Conservation (phyloP, 192 early-diverging fungal species). For the Coemansia erecta region DNA sequence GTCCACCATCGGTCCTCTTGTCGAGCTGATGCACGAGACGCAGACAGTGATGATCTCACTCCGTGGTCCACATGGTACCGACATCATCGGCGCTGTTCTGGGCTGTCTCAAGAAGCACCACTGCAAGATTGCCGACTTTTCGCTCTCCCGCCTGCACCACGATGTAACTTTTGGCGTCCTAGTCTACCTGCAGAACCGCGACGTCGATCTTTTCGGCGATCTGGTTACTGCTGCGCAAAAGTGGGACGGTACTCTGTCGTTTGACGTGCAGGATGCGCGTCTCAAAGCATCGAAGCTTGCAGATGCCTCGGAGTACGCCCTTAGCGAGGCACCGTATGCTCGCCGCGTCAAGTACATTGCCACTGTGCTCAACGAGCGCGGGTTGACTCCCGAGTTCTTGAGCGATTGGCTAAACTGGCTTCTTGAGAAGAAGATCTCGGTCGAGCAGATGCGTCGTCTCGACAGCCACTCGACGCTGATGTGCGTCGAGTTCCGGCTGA, state of each 20-base stretch:
- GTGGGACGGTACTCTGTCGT: slow-evolving; percentile 84
- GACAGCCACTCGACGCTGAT: slow-evolving; percentile 63
- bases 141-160: slow-evolving; percentile 84
- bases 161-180: slow-evolving; percentile 94
- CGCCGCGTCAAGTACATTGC: slow-evolving; percentile 83
- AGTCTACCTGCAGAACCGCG: slow-evolving; percentile 67
- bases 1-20: slow-evolving; percentile 33
- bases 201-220: slow-evolving; percentile 76
- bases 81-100: slow-evolving; percentile 84
- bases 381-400: slow-evolving; percentile 72
- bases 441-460: slow-evolving; percentile 85
- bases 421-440: slow-evolving; percentile 72
- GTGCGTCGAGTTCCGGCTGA: slow-evolving; percentile 82
- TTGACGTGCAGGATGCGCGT: slow-evolving; percentile 71
- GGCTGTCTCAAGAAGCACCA: slow-evolving; percentile 69
- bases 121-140: slow-evolving; percentile 83
- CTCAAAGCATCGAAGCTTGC: slow-evolving; percentile 58
- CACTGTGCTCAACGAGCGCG: slow-evolving; percentile 82
- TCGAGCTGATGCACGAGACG: slow-evolving; percentile 37
- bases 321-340: slow-evolving; percentile 81
- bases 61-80: slow-evolving; percentile 85
- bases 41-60: slow-evolving; percentile 81
- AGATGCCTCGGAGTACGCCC: slow-evolving; percentile 44
- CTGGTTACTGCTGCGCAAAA: slow-evolving; percentile 71
- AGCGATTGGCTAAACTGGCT: slow-evolving; percentile 78